Conservation (phyloP, 2,329 filamentous ascomycete genomes). For the Sclerotinia spermophila region DNA sequence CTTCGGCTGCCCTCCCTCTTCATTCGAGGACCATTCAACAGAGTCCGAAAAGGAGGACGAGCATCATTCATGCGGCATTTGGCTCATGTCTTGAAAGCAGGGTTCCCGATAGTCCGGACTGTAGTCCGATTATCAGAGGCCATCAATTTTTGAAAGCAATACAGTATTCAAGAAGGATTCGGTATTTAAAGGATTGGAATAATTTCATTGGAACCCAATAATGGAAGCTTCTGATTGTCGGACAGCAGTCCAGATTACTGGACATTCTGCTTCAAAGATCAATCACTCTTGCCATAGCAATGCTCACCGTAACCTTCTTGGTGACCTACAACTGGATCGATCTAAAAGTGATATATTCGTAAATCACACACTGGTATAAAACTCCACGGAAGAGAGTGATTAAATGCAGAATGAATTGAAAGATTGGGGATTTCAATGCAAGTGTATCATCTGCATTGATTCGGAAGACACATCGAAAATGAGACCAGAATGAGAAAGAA, state of each 20-base stretch:
- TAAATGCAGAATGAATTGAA: slow-evolving; percentile 16
- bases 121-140: no score
- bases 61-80: slow-evolving; percentile 25
- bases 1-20: slow-evolving; percentile 23
- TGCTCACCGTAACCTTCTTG: slow-evolving; percentile 23
- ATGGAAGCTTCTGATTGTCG: no score
- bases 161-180: no score
- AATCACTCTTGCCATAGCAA: slow-evolving; percentile 29
- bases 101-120: no score
- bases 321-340: slow-evolving; percentile 24
- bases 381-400: slow-evolving; percentile 14
- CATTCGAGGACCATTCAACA: slow-evolving; percentile 4
- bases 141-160: no score
- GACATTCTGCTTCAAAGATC: slow-evolving; percentile 26
- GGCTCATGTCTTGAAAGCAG: no score
- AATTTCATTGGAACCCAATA: no score
- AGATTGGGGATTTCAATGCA: slow-evolving; percentile 22
- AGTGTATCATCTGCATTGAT: slow-evolving; percentile 21
- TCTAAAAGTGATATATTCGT: slow-evolving; percentile 21
- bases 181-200: no score
- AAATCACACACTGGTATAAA: slow-evolving; percentile 22
- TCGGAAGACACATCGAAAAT: slow-evolving; percentile 4
- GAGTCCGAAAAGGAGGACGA: not conserved
- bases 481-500: slow-evolving; percentile 9
- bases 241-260: no score